Conservation (phyloP, 257 asterid species). For the Capsicum chinense region DNA sequence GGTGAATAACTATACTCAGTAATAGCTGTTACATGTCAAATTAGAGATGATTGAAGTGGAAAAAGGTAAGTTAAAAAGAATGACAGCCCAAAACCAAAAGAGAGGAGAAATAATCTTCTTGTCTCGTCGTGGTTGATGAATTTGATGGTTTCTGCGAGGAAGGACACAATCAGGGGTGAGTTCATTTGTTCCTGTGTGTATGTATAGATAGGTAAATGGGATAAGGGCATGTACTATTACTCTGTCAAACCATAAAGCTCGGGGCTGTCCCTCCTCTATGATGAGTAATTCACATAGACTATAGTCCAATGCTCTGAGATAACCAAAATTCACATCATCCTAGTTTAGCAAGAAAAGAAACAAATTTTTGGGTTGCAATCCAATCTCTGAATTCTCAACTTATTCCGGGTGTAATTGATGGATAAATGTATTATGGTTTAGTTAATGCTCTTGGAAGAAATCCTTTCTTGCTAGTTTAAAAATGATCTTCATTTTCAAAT, state of each 20-base stretch:
- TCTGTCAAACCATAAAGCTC: background rate
- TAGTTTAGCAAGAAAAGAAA: conserved; percentile 14
- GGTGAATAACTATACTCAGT: conserved; percentile 6
- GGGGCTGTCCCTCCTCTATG: background rate
- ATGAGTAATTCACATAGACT: conserved; percentile 23
- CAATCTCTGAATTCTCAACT: conserved; percentile 19
- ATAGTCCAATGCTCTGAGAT: conserved; percentile 7
- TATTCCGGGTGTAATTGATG: background rate
- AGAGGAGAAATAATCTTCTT: background rate
- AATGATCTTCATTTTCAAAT: background rate
- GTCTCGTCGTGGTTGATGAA: background rate
- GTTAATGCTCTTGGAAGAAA: conserved; percentile 20
- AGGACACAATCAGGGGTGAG: background rate
- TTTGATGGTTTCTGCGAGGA: conserved; percentile 6
- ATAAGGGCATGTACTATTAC: background rate
- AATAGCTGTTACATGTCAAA: conserved; percentile 5
- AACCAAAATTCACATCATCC: background rate
- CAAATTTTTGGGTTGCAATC: conserved; percentile 10
- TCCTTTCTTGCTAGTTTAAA: background rate
- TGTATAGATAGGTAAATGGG: conserved; percentile 25
- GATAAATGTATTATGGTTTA: background rate
- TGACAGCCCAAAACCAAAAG: conserved; percentile 20
- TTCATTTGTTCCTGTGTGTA: background rate
- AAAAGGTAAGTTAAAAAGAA: background rate
- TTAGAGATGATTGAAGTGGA: background rate